Percentiles rank a stretch among this genome's conserved stretches.
Evolutionary conservation across 306 rosid genomes (phyloP).

Genomic region (Medicago ruthenica): DNA sequence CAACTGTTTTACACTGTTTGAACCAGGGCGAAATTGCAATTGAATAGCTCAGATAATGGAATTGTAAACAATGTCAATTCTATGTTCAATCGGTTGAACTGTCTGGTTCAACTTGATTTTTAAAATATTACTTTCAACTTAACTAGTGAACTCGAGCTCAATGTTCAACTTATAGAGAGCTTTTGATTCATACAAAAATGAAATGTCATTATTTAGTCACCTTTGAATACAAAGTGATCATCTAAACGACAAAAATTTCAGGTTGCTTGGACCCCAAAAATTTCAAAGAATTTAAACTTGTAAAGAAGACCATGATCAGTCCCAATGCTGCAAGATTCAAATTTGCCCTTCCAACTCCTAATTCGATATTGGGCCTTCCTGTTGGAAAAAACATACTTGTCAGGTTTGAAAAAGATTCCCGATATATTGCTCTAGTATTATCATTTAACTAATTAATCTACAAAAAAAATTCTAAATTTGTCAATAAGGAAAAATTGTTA

Average conservation of each 20-base stretch:
- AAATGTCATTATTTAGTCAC: not conserved
- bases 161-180: not conserved
- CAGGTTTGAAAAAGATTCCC: conserved; percentile 52
- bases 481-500: too few species aligned
- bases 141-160: not conserved
- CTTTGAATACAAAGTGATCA: conserved; percentile 2
- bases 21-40: not conserved
- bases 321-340: conserved; percentile 64
- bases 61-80: not conserved
- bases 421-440: not conserved
- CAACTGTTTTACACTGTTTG: not conserved
- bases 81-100: not conserved
- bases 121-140: not conserved
- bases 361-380: conserved; percentile 83
- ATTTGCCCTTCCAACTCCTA: conserved; percentile 69
- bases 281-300: conserved; percentile 67
- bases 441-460: not conserved
- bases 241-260: conserved; percentile 23
- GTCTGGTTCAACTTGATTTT: not conserved
- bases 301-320: conserved; percentile 64
- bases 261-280: conserved; percentile 66
- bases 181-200: not conserved
- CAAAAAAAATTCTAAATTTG: too few species aligned
- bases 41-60: not conserved
- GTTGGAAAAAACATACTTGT: conserved; percentile 71